Conservation (phyloP, 1,284 basidiomycete genomes). For the Sutorius eximius region DNA sequence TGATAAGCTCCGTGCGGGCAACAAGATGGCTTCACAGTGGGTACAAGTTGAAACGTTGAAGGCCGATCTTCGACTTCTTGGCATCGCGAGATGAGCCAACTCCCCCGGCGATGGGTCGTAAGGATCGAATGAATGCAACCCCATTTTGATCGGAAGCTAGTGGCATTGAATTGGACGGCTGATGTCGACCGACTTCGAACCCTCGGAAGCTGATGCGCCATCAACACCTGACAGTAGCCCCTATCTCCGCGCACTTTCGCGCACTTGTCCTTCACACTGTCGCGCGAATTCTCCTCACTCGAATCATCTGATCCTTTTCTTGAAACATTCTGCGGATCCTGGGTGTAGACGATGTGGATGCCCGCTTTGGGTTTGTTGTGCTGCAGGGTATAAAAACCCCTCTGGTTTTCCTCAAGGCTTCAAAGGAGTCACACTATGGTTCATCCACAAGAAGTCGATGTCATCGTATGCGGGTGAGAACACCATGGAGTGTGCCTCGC, state of each 20-base stretch:
- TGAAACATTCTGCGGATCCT: background rate
- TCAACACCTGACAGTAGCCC: background rate
- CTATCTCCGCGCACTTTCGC: background rate
- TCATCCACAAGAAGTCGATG: constrained; percentile 72
- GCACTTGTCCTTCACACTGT: constrained; percentile 1
- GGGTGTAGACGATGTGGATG: background rate
- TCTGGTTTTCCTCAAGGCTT: background rate
- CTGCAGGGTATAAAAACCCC: constrained; percentile 18
- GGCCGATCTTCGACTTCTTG: too few relatives aligned
- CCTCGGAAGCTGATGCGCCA: too few relatives aligned
- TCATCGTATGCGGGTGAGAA: constrained; percentile 57
- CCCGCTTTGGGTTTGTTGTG: constrained; percentile 5
- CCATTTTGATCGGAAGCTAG: too few relatives aligned
- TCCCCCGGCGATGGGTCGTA: too few relatives aligned
- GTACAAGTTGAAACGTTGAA: too few relatives aligned
- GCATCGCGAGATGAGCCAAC: too few relatives aligned
- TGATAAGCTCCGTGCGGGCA: too few relatives aligned
- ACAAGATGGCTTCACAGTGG: too few relatives aligned
- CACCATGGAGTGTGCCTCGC: background rate
- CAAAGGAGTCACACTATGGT: constrained; percentile 33
- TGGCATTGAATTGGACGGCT: too few relatives aligned
- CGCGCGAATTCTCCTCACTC: background rate
- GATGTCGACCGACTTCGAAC: too few relatives aligned
- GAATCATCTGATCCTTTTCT: constrained; percentile 16
- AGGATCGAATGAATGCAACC: too few relatives aligned